Evolutionary conservation across 345 rosid species (phyloP), one percentile per base, ranked within the genome.

Genomic region (Populus ilicifolia): DNA sequence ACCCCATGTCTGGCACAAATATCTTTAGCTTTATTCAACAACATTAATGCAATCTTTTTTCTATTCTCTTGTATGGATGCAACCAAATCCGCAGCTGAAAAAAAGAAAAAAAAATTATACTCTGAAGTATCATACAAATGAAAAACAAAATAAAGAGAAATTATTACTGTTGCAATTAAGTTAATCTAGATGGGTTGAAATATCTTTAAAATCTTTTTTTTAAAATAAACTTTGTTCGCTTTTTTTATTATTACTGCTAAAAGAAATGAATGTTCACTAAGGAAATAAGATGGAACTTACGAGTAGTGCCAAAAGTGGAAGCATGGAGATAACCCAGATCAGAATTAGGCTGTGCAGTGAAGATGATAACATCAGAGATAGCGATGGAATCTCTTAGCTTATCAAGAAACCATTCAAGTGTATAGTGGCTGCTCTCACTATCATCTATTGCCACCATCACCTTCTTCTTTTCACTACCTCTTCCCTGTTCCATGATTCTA

Each of bases 371-470:
- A 1, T 84, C 76, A 23, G 93, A 89, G 48, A 67, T 67, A 33
- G 84, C 33, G 73, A 92, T 70, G 25, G 80, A 74, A 21, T 86
- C 88, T 10, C 64, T 75, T 13, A 94, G 85, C 81, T 83, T 82
- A 1, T 77, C 77, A 14, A 94, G 88, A 3, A 85, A 75, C 98
- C 98, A 94, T 17, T 64, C 59, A 2, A 94, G 89, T 59, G 98
- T 96, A 43, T 74, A 56, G 79, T 81, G 81, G 76, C 97, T 92
- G 79, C 84, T 89, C 36, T 94, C 96, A 79, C 92, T 94, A 7
- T 91, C 94, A 64, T 92, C 98, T 2, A 92, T 85, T 23, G 96
- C 93, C 44, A 94, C 88, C 97, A 92, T 89, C 67, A 90, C 89
- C 77, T 86, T 86, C 92, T 84, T 89, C 87, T 82, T 87, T 82